Evolutionary conservation across 2,329 filamentous ascomycete genomes (phyloP).

Genomic region (Ceratocystis eucalypticola): DNA sequence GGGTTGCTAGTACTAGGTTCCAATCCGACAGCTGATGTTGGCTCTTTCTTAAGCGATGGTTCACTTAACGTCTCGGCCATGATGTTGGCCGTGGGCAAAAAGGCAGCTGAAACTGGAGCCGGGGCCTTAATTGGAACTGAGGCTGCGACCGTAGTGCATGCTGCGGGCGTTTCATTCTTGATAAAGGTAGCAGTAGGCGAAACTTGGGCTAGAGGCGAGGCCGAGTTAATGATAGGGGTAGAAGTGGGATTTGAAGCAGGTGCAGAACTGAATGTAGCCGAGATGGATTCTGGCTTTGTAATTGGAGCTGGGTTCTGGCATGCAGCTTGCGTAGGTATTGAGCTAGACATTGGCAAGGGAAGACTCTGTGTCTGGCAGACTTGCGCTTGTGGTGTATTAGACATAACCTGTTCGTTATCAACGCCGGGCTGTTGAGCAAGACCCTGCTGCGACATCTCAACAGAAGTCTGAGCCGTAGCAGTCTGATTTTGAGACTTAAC

Average conservation of each 20-base stretch:
- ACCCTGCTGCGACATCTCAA: background rate
- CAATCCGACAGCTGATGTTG: background rate
- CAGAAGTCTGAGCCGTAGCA: background rate
- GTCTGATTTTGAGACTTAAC: background rate
- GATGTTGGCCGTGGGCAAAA: constrained; percentile 2
- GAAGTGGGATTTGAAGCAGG: background rate
- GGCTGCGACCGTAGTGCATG: constrained; percentile 12
- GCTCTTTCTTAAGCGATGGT: background rate
- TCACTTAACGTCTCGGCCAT: background rate
- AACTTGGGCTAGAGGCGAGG: background rate
- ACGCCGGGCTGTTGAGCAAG: background rate
- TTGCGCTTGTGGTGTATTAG: background rate
- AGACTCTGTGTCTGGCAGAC: background rate
- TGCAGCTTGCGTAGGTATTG: background rate
- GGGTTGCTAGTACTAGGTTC: background rate
- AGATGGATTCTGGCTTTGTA: background rate
- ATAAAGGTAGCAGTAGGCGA: background rate
- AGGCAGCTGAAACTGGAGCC: constrained; percentile 11
- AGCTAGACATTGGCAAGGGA: background rate
- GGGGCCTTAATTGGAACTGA: constrained; percentile 15
- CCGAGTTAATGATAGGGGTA: background rate
- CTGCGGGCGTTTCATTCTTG: background rate
- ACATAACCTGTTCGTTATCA: background rate
- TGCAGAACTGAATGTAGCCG: background rate
- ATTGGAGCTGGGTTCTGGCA: background rate